Conservation (phyloP, 805 yeast genomes). For the Saturnispora serradocipensis region DNA sequence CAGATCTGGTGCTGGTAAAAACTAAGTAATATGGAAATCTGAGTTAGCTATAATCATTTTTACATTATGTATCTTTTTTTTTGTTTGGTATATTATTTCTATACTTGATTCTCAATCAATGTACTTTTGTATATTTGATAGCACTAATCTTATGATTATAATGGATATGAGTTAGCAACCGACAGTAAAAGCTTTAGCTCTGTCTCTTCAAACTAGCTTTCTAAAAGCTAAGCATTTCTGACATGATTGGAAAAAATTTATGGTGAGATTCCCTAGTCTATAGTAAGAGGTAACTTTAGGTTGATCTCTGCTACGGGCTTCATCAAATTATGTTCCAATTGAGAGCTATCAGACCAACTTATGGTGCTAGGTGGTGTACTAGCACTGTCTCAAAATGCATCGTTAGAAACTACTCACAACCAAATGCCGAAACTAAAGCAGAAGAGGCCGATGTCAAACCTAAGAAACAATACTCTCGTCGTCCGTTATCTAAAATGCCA, state of each 20-base stretch:
- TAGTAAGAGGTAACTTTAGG: not conserved
- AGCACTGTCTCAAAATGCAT: not conserved
- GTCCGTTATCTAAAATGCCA: slow-evolving; percentile 75
- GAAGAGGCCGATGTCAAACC: not conserved
- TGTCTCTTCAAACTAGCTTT: not conserved
- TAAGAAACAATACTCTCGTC: slow-evolving; percentile 16
- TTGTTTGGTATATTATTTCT: not conserved
- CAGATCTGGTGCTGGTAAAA: slow-evolving; percentile 62
- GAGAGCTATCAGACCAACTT: not conserved
- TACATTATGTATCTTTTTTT: not conserved
- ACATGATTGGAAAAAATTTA: not conserved
- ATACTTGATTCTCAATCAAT: not conserved
- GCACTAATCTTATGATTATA: too few species aligned
- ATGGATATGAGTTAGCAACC: too few species aligned
- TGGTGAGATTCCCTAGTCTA: not conserved
- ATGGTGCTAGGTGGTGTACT: not conserved
- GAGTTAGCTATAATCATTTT: not conserved
- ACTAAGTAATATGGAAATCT: slow-evolving; percentile 11
- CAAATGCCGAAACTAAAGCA: not conserved
- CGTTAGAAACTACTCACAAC: not conserved
- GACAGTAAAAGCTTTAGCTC: too few species aligned
- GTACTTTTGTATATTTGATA: not conserved
- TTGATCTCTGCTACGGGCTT: not conserved
- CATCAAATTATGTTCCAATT: not conserved
- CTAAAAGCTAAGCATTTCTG: not conserved